These are phyloP conservation scores for Alternaria arbusti DNA, from an alignment of 2,329 filamentous ascomycete genomes.

Conservation along the genomic window DNA sequence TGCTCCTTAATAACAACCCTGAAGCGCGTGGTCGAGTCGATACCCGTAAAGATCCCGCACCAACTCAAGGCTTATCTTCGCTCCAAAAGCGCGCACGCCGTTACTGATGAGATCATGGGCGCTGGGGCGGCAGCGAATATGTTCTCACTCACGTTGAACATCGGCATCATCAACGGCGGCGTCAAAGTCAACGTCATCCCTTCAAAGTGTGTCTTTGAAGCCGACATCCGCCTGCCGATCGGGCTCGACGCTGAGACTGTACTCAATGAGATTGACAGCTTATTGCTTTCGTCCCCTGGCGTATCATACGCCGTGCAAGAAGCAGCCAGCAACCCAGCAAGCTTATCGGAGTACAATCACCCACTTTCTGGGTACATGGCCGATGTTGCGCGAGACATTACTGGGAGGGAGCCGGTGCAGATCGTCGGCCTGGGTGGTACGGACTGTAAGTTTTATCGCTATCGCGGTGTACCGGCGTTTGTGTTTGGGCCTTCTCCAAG, in stretches of 20 bases:
- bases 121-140: not conserved
- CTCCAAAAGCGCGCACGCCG: not conserved
- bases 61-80: not conserved
- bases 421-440: constrained; percentile 40
- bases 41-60: not conserved
- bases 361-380: not conserved
- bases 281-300: not conserved
- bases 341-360: not conserved
- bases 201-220: constrained; percentile 47
- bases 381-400: not conserved
- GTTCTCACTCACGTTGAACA: not conserved
- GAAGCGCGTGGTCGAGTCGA: not conserved
- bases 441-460: constrained; percentile 52
- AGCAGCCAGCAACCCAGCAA: not conserved
- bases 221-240: constrained; percentile 51
- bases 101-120: not conserved
- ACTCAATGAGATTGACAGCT: not conserved
- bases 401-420: no score
- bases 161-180: constrained; percentile 50
- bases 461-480: constrained; percentile 47
- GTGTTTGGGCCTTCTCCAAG: constrained; percentile 44
- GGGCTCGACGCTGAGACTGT: constrained; percentile 35
- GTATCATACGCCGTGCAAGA: not conserved
- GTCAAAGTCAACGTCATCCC: constrained; percentile 54
- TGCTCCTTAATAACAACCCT: not conserved